Evolutionary conservation across 768 basidiomycete species (phyloP), one percentile per base, ranked within the genome.

Genomic region (Russula foetens): DNA sequence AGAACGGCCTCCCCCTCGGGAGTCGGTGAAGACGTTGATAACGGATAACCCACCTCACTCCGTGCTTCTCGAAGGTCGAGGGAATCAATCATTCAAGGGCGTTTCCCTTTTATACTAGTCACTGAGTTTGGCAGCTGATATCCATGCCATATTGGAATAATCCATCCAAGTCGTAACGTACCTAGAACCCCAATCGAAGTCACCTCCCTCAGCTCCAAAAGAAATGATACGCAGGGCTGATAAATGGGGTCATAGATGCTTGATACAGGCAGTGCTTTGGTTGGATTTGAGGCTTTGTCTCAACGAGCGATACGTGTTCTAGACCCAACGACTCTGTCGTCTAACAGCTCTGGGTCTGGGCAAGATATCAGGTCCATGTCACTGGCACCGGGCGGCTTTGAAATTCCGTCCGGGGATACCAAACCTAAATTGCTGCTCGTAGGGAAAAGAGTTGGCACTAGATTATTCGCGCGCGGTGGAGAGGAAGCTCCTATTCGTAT

Each of bases 401-500:
- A 28, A n/a, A 24, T 59, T 46, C 51, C 38, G 53, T 59, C 51
- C 29, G 58, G 58, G 45, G 58, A 52, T 59, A 52, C 24, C 17
- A 14, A 28, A 45, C 58, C 58, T 38, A 53, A 59, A 59, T 31
- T 19, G n/a, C 26, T n/a, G 33, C 1, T 26, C 7, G 38, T 3
- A 19, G 14, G n/a, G 29, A 33, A 29, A 17, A n/a, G 15, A n/a
- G 48, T 12, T 8, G 8, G 48, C 48, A 28, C 17, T 9, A 17
- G 43, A 8, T 26, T 15, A 5, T 21, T 4, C 26, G 33, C 17
- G 39, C 39, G 39, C 17, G 17, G 11, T 35, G 9, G 35, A 35
- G 35, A 35, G 9, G 31, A 35, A n/a, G n/a, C 35, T 11, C 35
- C 9, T 12, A 35, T 35, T 35, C 35, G 35, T 35, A 11, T 35